A percentile compares a stretch with the other conserved stretches of the same genome.
phyloP scores from a whole-genome alignment of 139 green algal genomes.

The Closterium sp. region DNA sequence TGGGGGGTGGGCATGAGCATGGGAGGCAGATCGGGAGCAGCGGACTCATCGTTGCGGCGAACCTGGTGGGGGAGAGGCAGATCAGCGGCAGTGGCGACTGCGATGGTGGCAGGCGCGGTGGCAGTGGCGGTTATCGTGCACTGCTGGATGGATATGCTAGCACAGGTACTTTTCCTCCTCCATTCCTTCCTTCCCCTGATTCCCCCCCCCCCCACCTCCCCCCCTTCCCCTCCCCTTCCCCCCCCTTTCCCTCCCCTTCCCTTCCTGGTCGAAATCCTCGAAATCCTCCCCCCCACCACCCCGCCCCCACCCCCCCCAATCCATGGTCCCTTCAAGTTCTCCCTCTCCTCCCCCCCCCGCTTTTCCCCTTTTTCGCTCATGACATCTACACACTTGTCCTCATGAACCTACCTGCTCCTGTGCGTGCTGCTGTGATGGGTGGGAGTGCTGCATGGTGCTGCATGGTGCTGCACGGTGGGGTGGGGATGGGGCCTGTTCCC shows the following conservation, averaged over 20 bases:
- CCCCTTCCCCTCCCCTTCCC: background rate
- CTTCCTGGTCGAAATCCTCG: background rate
- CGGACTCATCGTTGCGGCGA: no score
- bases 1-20: background rate
- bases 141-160: background rate
- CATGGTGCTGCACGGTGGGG: background rate
- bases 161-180: background rate
- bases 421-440: background rate
- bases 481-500: background rate
- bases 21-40: background rate
- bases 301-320: background rate
- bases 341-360: background rate
- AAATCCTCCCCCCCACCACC: background rate
- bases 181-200: background rate
- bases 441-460: background rate
- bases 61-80: no score
- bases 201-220: background rate
- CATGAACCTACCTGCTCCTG: background rate
- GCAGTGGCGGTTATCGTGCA: background rate
- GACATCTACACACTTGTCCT: background rate
- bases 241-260: background rate
- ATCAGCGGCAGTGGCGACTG: background rate
- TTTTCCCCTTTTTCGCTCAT: background rate
- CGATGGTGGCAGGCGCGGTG: background rate
- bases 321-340: background rate